Evolutionary conservation across 164 flowering plant genomes (phyloP).

Genomic region (Aristolochia fimbriata): DNA sequence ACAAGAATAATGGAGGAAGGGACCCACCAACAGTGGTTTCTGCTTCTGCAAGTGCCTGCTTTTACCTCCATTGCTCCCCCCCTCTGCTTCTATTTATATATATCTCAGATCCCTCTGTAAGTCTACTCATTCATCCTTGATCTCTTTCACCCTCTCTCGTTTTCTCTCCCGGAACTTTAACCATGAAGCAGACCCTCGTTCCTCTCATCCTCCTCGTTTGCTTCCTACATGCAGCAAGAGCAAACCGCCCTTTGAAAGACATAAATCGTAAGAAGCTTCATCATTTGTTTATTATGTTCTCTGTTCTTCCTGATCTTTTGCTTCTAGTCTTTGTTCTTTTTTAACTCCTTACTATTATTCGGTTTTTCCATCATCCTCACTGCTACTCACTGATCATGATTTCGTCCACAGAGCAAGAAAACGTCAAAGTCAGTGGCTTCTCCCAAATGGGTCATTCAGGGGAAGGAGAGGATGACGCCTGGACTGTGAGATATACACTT

Average conservation of each 20-base stretch:
- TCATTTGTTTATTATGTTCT: neutral
- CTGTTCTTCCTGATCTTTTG: neutral
- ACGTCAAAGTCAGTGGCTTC: conserved; percentile 8
- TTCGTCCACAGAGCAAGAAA: conserved; percentile 14
- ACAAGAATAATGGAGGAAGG: neutral
- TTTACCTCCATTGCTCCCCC: conserved; percentile 18
- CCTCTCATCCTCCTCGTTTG: conserved; percentile 16
- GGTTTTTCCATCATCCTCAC: neutral
- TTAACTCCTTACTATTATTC: too few species aligned
- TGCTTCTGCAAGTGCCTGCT: conserved; percentile 11
- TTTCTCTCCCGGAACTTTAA: conserved; percentile 4
- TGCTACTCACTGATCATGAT: neutral
- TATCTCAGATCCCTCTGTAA: conserved; percentile 11
- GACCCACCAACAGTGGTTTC: conserved; percentile 10
- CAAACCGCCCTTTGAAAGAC: conserved; percentile 10
- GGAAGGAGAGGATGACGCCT: conserved; percentile 13
- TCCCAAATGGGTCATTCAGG: conserved; percentile 4
- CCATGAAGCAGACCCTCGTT: conserved; percentile 25
- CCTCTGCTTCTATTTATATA: conserved; percentile 31
- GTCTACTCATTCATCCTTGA: conserved; percentile 4
- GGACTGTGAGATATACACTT: conserved; percentile 12
- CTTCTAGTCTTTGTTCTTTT: too few species aligned
- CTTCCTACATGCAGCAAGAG: conserved; percentile 6
- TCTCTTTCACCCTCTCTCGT: conserved; percentile 8
- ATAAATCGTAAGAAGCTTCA: conserved; percentile 14